phyloP scores from a whole-genome alignment of 257 asterid genomes.

The Solanum pinnatisectum region DNA sequence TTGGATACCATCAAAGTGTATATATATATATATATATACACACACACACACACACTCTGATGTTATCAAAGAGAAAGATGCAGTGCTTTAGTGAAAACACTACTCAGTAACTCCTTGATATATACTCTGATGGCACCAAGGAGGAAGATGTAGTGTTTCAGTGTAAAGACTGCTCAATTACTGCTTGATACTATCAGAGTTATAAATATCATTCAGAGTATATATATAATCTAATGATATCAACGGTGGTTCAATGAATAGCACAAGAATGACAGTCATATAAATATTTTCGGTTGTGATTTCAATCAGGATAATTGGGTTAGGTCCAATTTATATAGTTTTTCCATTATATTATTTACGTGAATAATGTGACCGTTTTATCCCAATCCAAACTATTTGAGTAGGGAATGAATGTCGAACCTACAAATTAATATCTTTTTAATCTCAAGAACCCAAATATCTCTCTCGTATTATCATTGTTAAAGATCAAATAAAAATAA shows the following conservation, averaged over 20 bases:
- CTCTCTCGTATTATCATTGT: too few relatives aligned
- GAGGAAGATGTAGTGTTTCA: neutral
- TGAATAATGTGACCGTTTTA: too few relatives aligned
- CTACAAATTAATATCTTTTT: neutral
- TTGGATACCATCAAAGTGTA: too few relatives aligned
- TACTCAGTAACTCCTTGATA: too few relatives aligned
- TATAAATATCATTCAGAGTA: too few relatives aligned
- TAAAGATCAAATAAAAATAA: neutral
- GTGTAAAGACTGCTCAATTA: too few relatives aligned
- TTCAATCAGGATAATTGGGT: neutral
- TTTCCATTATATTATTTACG: neutral
- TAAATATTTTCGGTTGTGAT: accelerated
- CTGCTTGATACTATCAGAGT: neutral
- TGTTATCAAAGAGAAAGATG: too few relatives aligned
- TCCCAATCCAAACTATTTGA: neutral
- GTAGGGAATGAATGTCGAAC: too few relatives aligned
- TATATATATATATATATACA: too few relatives aligned
- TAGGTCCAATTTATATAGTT: neutral
- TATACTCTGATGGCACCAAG: neutral
- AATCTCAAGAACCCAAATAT: neutral
- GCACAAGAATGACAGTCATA: accelerated
- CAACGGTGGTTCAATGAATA: too few relatives aligned
- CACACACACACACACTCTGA: accelerated
- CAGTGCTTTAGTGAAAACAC: too few relatives aligned
- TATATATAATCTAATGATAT: too few relatives aligned